Evolutionary conservation across 1,284 basidiomycete species (phyloP).

Genomic region (Papiliotrema laurentii): DNA sequence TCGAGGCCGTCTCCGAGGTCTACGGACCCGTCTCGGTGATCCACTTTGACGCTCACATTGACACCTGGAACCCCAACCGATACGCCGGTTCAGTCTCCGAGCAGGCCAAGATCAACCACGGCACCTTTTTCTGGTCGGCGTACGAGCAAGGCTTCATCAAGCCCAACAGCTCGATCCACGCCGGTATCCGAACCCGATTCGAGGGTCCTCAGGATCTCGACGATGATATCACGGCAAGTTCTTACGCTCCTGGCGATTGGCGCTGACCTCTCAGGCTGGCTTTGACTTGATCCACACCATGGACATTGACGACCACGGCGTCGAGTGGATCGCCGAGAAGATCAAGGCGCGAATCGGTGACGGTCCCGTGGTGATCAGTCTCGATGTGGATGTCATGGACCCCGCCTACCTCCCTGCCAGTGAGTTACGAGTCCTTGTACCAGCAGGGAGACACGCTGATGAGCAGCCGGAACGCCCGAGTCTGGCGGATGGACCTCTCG

Average conservation of each 20-base stretch:
- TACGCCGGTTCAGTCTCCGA: conserved; percentile 31
- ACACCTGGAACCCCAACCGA: conserved; percentile 48
- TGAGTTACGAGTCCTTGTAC: conserved; percentile 14
- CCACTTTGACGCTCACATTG: conserved; percentile 51
- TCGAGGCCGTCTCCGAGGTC: conserved; percentile 43
- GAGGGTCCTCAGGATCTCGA: conserved; percentile 23
- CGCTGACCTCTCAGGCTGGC: no score
- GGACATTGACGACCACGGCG: conserved; percentile 49
- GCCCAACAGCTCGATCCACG: conserved; percentile 58
- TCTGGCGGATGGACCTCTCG: conserved; percentile 49
- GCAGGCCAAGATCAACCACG: conserved; percentile 31
- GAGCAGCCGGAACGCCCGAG: conserved; percentile 42
- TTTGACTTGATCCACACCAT: conserved; percentile 48
- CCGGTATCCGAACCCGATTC: conserved; percentile 42
- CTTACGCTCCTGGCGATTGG: no score
- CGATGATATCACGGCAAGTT: conserved; percentile 46
- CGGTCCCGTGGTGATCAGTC: conserved; percentile 34
- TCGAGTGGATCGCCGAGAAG: conserved; percentile 41
- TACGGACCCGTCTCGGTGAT: conserved; percentile 48
- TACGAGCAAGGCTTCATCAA: conserved; percentile 47
- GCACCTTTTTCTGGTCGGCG: conserved; percentile 49
- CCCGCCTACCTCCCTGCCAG: conserved; percentile 41
- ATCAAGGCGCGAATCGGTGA: conserved; percentile 43
- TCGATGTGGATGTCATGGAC: conserved; percentile 47
- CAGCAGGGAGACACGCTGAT: not conserved